These are phyloP conservation scores for Dendrostoma leiphaemia DNA, from an alignment of 2,329 filamentous ascomycete species.

Conservation along the genomic window DNA sequence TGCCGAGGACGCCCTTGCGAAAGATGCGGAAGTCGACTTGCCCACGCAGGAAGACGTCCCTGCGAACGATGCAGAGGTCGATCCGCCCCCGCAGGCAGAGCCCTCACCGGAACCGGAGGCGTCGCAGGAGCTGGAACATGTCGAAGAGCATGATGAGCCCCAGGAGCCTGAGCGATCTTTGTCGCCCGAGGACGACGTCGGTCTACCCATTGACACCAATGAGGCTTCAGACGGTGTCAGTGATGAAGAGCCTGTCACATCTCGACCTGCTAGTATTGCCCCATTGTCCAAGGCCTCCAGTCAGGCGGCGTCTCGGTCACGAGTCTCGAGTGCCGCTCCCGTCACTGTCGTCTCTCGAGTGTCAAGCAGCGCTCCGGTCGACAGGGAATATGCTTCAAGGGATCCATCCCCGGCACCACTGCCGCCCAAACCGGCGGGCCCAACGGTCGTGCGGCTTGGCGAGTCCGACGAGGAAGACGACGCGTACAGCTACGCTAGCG, in stretches of 20 bases:
- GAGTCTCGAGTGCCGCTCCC: neutral
- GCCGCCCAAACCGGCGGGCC: conserved; percentile 22
- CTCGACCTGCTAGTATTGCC: conserved; percentile 15
- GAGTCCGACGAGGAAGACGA: conserved; percentile 26
- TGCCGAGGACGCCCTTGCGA: neutral
- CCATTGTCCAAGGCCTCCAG: conserved; percentile 5
- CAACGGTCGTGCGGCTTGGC: conserved; percentile 33
- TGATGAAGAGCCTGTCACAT: conserved; percentile 23
- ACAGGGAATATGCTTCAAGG: neutral
- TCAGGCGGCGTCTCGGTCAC: conserved; percentile 3
- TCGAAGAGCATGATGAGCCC: neutral
- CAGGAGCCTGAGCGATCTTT: neutral
- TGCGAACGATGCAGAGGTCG: neutral
- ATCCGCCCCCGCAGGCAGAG: neutral
- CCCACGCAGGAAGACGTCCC: neutral
- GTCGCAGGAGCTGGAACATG: neutral
- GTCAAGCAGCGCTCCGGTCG: neutral
- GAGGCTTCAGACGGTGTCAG: conserved; percentile 21
- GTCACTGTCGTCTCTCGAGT: neutral
- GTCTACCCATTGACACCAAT: conserved; percentile 3
- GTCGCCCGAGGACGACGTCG: neutral
- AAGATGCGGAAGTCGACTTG: neutral
- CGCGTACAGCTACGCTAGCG: conserved; percentile 15
- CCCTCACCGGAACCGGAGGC: neutral
- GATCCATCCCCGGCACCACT: conserved; percentile 12